Conservation (phyloP, 176 grass and related monocot species). For the Calamus simplicifolius region DNA sequence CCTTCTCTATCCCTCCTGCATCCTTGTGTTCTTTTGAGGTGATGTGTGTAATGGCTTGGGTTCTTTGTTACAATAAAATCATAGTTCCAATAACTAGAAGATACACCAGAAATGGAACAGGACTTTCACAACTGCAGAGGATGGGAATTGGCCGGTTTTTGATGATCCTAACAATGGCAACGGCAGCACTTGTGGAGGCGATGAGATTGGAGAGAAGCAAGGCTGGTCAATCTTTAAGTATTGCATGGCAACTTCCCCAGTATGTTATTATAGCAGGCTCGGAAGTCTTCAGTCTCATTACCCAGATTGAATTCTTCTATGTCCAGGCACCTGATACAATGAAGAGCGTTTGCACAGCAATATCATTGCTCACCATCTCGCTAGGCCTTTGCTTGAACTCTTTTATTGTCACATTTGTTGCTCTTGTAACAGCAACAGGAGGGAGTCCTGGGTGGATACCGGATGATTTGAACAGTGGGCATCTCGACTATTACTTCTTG, state of each 20-base stretch:
- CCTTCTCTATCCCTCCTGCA: conserved; percentile 8
- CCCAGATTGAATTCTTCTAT: conserved; percentile 89
- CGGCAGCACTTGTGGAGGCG: conserved; percentile 50
- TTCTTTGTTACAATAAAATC: conserved; percentile 4
- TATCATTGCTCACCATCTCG: conserved; percentile 61
- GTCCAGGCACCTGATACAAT: conserved; percentile 56
- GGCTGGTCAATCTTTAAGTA: conserved; percentile 26
- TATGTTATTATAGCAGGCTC: conserved; percentile 55
- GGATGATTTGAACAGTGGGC: conserved; percentile 33
- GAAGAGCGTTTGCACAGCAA: conserved; percentile 73
- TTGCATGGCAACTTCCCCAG: conserved; percentile 64
- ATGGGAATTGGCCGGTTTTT: conserved; percentile 78
- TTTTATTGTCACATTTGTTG: conserved; percentile 44
- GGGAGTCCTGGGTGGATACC: conserved; percentile 37
- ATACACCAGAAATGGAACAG: not conserved
- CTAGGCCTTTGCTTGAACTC: conserved; percentile 65
- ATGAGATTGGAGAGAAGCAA: conserved; percentile 24
- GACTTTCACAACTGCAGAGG: conserved; percentile 56
- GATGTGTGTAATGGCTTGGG: conserved; percentile 13
- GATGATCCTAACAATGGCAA: conserved; percentile 35
- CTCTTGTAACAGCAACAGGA: conserved; percentile 10
- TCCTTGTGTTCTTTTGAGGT: conserved; percentile 12
- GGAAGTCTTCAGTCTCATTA: conserved; percentile 63
- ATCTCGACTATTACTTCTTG: conserved; percentile 60
- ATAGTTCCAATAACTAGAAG: not conserved